Evolutionary conservation across 2,329 filamentous ascomycete species (phyloP).

Genomic region (Calonectria crousiana): DNA sequence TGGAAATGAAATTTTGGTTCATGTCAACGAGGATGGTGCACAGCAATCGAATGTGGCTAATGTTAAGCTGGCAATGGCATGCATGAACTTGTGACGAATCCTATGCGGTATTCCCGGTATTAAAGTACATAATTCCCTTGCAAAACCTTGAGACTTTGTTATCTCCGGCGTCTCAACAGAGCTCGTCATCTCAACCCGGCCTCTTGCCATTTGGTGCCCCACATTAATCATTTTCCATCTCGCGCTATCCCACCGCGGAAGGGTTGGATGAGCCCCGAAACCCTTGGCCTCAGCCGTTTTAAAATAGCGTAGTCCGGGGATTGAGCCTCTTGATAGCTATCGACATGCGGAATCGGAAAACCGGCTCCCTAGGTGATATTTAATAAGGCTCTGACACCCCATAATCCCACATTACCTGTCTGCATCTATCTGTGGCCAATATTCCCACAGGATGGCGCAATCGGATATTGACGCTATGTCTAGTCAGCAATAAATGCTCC

Average conservation of each 20-base stretch:
- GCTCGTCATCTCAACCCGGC: conserved; percentile 3
- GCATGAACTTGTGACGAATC: background rate
- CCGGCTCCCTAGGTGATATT: background rate
- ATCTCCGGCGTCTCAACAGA: background rate
- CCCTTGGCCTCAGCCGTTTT: background rate
- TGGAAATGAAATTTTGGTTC: too few relatives aligned
- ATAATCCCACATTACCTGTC: background rate
- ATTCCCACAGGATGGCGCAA: background rate
- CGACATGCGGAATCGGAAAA: background rate
- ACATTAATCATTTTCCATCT: background rate
- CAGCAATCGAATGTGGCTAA: background rate
- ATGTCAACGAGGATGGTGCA: too few relatives aligned
- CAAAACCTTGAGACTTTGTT: background rate
- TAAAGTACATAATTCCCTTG: background rate
- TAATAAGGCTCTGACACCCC: background rate
- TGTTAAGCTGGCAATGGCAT: background rate
- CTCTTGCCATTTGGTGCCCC: background rate
- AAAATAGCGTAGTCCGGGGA: background rate
- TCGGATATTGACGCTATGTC: background rate
- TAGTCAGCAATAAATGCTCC: background rate
- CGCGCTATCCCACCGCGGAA: conserved; percentile 2
- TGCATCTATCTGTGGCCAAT: background rate
- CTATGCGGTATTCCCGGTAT: background rate
- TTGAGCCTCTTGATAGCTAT: background rate
- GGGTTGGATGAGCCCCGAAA: background rate